Evolutionary conservation across 306 rosid genomes (phyloP).

Genomic region (Cercis canadensis): DNA sequence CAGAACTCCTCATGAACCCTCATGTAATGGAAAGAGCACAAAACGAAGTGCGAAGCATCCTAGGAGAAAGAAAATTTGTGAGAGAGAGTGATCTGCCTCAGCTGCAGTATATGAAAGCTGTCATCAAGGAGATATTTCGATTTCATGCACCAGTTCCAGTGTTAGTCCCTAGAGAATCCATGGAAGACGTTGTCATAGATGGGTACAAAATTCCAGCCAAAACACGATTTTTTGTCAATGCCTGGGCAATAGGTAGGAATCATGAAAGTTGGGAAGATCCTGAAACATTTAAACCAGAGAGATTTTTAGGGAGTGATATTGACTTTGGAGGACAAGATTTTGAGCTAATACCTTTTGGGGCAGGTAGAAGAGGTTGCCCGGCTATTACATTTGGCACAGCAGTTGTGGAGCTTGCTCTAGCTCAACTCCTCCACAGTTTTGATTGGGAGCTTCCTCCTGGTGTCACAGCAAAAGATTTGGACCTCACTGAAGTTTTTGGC

Average conservation of each 20-base stretch:
- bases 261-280: conserved; percentile 68
- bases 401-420: conserved; percentile 63
- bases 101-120: conserved; percentile 55
- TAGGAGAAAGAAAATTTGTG: conserved; percentile 54
- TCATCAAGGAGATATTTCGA: conserved; percentile 63
- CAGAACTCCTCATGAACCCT: conserved; percentile 65
- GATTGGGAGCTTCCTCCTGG: conserved; percentile 78
- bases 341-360: conserved; percentile 73
- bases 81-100: conserved; percentile 62
- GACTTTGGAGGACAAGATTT: conserved; percentile 67
- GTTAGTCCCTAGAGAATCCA: conserved; percentile 74
- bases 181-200: conserved; percentile 57
- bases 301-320: conserved; percentile 57
- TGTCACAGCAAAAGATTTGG: conserved; percentile 50
- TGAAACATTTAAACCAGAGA: conserved; percentile 60
- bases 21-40: conserved; percentile 61
- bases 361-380: conserved; percentile 76
- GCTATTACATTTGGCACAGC: conserved; percentile 51
- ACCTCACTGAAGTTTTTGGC: conserved; percentile 67
- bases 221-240: conserved; percentile 66
- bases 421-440: conserved; percentile 69
- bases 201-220: conserved; percentile 67
- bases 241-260: conserved; percentile 73
- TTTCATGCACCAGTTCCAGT: conserved; percentile 74
- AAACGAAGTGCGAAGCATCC: conserved; percentile 54